Conservation (phyloP, 2,329 filamentous ascomycete genomes). For the Coniochaeta sp. region DNA sequence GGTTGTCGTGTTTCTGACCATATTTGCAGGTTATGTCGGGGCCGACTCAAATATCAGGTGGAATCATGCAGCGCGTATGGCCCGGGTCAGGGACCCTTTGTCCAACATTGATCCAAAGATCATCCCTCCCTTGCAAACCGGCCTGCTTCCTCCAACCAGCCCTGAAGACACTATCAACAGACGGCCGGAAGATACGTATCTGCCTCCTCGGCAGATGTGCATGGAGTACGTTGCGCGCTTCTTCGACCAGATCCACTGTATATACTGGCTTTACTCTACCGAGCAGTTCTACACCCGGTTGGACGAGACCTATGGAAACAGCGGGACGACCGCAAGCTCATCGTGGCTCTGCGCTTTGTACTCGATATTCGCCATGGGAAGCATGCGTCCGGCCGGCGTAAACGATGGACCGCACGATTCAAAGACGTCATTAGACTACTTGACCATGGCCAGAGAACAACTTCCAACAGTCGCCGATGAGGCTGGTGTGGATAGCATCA, state of each 20-base stretch:
- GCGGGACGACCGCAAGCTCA: background rate
- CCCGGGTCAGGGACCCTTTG: background rate
- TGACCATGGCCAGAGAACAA: constrained; percentile 1
- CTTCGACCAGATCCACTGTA: constrained; percentile 6
- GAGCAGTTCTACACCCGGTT: constrained; percentile 6
- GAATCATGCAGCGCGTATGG: constrained; percentile 5
- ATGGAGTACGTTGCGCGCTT: constrained; percentile 6
- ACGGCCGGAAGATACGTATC: background rate
- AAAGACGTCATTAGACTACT: constrained; percentile 5
- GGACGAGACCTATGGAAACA: background rate
- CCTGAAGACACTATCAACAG: background rate
- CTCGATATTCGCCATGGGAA: constrained; percentile 5
- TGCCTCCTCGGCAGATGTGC: background rate
- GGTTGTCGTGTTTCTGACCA: too few species aligned
- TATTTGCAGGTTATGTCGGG: constrained; percentile 1
- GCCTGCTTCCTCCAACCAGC: constrained; percentile 3
- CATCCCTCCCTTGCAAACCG: constrained; percentile 3
- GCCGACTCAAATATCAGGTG: constrained; percentile 5
- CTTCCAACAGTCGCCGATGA: background rate
- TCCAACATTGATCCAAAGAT: background rate
- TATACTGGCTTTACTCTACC: constrained; percentile 4
- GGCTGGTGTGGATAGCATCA: constrained; percentile 5
- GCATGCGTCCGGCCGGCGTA: background rate
- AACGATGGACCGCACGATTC: background rate
- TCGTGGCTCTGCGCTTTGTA: constrained; percentile 12